Evolutionary conservation across 2,329 filamentous ascomycete species (phyloP).

Genomic region (Rhynchosporium secalis): DNA sequence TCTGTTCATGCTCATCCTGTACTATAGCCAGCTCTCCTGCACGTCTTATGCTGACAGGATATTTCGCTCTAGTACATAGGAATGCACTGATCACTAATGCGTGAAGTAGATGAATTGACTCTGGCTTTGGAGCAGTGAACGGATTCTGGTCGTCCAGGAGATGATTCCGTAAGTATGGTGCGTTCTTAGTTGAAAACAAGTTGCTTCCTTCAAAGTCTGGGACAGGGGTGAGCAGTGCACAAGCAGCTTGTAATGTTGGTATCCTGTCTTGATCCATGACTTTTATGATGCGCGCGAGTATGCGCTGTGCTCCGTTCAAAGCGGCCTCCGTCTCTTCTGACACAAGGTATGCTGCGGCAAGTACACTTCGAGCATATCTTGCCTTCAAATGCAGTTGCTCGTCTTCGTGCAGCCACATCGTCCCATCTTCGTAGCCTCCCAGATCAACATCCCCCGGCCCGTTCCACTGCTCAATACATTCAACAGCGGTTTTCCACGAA

Average conservation of each 20-base stretch:
- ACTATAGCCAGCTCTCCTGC: slow-evolving; percentile 65
- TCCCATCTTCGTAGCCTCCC: slow-evolving; percentile 54
- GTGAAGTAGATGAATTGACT: slow-evolving; percentile 60
- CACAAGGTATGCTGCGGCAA: slow-evolving; percentile 69
- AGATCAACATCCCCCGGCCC: slow-evolving; percentile 71
- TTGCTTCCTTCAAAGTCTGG: slow-evolving; percentile 36
- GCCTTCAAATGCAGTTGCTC: slow-evolving; percentile 59
- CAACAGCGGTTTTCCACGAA: slow-evolving; percentile 62
- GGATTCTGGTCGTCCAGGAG: slow-evolving; percentile 61
- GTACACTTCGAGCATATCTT: slow-evolving; percentile 65
- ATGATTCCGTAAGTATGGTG: slow-evolving; percentile 49
- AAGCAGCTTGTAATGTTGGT: slow-evolving; percentile 51
- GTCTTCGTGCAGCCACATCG: slow-evolving; percentile 59
- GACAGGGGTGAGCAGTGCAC: slow-evolving; percentile 49
- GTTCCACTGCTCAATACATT: slow-evolving; percentile 69
- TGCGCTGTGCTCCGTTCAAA: slow-evolving; percentile 59
- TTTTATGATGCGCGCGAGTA: slow-evolving; percentile 58
- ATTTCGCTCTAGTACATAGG: slow-evolving; percentile 53
- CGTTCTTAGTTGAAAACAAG: slow-evolving; percentile 45
- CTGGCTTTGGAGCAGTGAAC: slow-evolving; percentile 60
- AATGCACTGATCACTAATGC: slow-evolving; percentile 63
- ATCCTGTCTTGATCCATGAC: slow-evolving; percentile 62
- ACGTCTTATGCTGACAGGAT: slow-evolving; percentile 50
- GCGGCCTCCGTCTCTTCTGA: slow-evolving; percentile 58
- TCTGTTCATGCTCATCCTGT: slow-evolving; percentile 64